Conservation (phyloP, 2,329 filamentous ascomycete genomes). For the Fusarium oxysporum region DNA sequence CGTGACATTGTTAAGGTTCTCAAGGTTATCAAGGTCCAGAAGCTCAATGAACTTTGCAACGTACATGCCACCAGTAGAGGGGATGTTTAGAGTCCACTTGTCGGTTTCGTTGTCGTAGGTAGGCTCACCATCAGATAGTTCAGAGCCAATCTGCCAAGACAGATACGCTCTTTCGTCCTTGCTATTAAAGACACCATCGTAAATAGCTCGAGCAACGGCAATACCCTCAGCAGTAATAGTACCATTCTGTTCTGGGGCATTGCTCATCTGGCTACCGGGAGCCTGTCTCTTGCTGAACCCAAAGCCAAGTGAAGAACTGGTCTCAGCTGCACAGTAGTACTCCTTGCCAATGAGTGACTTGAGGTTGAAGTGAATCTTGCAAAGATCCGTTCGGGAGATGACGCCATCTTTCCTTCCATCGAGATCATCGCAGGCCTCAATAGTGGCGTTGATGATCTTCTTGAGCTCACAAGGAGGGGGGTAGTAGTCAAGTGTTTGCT, state of each 20-base stretch:
- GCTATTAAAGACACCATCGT: background rate
- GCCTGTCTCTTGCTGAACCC: conserved; percentile 7
- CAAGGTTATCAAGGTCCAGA: background rate
- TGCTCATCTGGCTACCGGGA: background rate
- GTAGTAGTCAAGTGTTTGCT: background rate
- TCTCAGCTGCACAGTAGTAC: conserved; percentile 7
- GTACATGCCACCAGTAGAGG: background rate
- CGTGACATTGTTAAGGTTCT: background rate
- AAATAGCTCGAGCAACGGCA: conserved; percentile 1
- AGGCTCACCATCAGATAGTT: background rate
- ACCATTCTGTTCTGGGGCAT: background rate
- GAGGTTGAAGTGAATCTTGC: conserved; percentile 11
- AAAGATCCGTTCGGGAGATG: conserved; percentile 3
- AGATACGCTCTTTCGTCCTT: background rate
- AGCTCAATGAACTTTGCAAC: conserved; percentile 9
- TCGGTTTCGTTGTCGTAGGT: background rate
- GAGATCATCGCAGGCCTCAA: conserved; percentile 20
- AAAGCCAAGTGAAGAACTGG: conserved; percentile 7
- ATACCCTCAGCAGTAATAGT: background rate
- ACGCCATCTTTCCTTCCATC: conserved; percentile 12
- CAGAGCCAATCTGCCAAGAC: background rate
- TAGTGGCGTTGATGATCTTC: conserved; percentile 12
- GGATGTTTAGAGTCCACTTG: conserved; percentile 1
- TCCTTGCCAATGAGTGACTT: background rate
- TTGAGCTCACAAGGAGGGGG: conserved; percentile 2